Conservation (phyloP, 2,329 filamentous ascomycete genomes). For the Zymoseptoria crescenta region DNA sequence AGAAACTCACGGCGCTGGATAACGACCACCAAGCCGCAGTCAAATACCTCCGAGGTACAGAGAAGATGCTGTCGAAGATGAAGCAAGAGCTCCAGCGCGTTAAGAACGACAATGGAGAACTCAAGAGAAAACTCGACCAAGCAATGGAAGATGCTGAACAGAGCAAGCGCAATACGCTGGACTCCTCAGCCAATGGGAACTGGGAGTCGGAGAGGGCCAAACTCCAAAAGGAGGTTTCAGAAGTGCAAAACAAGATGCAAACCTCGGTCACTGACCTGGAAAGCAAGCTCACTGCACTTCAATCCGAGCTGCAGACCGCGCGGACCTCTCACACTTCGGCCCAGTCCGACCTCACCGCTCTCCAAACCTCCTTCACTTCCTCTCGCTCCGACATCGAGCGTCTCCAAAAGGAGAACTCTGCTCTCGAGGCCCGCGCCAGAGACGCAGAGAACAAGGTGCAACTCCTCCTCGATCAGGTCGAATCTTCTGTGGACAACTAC, state of each 20-base stretch:
- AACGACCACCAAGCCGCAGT: constrained; percentile 97
- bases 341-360: constrained; percentile 45
- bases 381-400: constrained; percentile 66
- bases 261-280: constrained; percentile 62
- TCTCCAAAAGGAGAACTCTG: constrained; percentile 70
- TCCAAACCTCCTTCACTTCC: constrained; percentile 34
- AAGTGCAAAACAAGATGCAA: constrained; percentile 61
- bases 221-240: constrained; percentile 61
- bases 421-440: constrained; percentile 73
- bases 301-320: constrained; percentile 62
- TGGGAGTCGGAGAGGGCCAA: constrained; percentile 68
- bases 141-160: constrained; percentile 20
- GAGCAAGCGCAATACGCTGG: constrained; percentile 29
- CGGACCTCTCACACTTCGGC: constrained; percentile 39
- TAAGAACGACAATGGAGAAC: constrained; percentile 73
- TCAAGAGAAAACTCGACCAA: constrained; percentile 68
- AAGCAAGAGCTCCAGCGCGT: constrained; percentile 94
- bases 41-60: constrained; percentile 95
- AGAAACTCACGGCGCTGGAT: constrained; percentile 87
- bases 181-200: constrained; percentile 41
- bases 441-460: constrained; percentile 93
- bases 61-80: constrained; percentile 98
- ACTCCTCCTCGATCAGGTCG: constrained; percentile 87
- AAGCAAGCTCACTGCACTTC: constrained; percentile 59
- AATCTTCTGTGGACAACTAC: constrained; percentile 88